Percentiles rank a stretch among this genome's conserved stretches.
These are phyloP conservation scores for Trichophyton mentagrophytes DNA, from an alignment of 2,329 filamentous ascomycete genomes.

Conservation along the genomic window DNA sequence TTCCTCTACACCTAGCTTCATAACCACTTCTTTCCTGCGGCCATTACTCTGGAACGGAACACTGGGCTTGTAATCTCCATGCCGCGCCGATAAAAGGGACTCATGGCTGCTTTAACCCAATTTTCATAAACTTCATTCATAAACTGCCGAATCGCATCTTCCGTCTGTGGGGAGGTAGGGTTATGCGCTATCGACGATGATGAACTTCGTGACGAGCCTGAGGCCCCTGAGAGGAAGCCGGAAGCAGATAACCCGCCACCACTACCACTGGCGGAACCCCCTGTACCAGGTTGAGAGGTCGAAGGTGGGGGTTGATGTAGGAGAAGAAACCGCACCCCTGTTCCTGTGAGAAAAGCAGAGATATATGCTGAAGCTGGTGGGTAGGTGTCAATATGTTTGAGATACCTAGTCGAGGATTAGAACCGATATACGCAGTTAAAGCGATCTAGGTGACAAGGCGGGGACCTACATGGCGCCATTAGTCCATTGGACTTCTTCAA, in stretches of 20 bases:
- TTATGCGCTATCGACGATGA: constrained; percentile 68
- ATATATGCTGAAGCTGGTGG: constrained; percentile 74
- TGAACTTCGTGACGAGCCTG: constrained; percentile 32
- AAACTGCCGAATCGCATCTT: constrained; percentile 91
- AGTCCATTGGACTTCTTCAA: constrained; percentile 93
- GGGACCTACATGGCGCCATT: constrained; percentile 60
- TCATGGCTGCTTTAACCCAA: constrained; percentile 96
- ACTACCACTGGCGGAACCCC: neutral
- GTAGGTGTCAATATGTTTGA: constrained; percentile 94
- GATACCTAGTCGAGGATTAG: constrained; percentile 50
- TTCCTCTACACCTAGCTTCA: constrained; percentile 37
- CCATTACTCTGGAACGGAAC: constrained; percentile 68
- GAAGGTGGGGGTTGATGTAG: constrained; percentile 63
- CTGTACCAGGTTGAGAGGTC: constrained; percentile 21
- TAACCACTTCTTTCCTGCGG: constrained; percentile 85
- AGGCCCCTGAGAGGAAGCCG: constrained; percentile 10
- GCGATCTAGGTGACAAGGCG: constrained; percentile 7
- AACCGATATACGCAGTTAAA: neutral
- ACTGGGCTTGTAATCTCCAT: constrained; percentile 76
- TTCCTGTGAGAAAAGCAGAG: constrained; percentile 84
- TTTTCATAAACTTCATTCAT: constrained; percentile 92
- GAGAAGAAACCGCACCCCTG: constrained; percentile 86
- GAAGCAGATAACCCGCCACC: constrained; percentile 11
- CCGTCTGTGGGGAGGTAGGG: constrained; percentile 76
- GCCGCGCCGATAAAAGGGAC: constrained; percentile 79